Conservation (phyloP, 2,329 filamentous ascomycete species). For the Lachnellula subtilissima region DNA sequence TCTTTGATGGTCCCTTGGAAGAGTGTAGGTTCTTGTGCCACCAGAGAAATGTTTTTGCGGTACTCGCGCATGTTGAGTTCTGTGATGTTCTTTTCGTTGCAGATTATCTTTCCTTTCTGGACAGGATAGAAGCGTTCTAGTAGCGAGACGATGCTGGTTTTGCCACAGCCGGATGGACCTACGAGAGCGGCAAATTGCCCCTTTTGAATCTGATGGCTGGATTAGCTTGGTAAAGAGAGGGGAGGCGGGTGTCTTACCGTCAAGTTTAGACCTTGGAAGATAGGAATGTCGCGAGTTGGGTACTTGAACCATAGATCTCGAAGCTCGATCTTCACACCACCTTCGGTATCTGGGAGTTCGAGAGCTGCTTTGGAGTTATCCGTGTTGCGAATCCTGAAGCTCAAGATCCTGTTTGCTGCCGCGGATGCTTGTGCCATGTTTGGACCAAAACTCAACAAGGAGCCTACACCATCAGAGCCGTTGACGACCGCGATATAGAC, state of each 20-base stretch:
- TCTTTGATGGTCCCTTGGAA: conserved; percentile 59
- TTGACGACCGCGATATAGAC: conserved; percentile 49
- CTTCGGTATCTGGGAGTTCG: conserved; percentile 28
- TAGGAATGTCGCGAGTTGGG: conserved; percentile 50
- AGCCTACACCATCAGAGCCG: conserved; percentile 48
- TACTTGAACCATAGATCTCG: conserved; percentile 56
- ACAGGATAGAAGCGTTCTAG: conserved; percentile 66
- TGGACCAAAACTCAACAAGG: conserved; percentile 47
- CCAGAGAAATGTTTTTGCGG: conserved; percentile 61
- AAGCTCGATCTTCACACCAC: conserved; percentile 52
- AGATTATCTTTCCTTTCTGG: conserved; percentile 57
- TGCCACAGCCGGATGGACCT: conserved; percentile 64
- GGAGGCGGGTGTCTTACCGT: conserved; percentile 29
- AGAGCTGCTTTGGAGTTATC: conserved; percentile 3
- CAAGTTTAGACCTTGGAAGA: conserved; percentile 58
- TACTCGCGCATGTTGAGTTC: conserved; percentile 57
- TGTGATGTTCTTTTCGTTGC: conserved; percentile 57
- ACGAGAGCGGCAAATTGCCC: conserved; percentile 67
- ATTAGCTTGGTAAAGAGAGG: background rate
- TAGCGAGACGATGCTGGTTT: conserved; percentile 63
- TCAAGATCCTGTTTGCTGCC: conserved; percentile 56
- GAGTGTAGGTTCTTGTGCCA: conserved; percentile 70
- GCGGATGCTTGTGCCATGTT: conserved; percentile 55
- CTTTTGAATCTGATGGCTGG: conserved; percentile 44
- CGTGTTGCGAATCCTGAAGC: conserved; percentile 21